Base-by-base conservation (phyloP, 2,329 filamentous ascomycete species). In the Corynespora cassiicola region DNA sequence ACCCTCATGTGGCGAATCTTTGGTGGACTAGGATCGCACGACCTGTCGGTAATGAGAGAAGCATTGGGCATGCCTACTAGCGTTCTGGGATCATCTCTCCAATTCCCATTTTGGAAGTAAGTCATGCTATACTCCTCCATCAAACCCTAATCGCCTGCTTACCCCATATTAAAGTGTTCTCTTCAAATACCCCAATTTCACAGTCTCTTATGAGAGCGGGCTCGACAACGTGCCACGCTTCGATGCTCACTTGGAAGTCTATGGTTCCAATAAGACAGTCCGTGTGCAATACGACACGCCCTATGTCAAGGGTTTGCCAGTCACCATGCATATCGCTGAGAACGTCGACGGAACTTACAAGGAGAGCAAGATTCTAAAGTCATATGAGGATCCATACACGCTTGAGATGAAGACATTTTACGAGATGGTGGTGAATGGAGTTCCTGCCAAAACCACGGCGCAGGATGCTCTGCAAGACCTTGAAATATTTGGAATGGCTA, bases 191-290 rank as follows among this genome's bases (percentile, higher is more conserved):
- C n/a, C 25, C 4, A 27, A 22, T 3, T 85, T 82, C 40, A 67
- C 76, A 0, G 71, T 82, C 2, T 71, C 74, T 0, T 85, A 83
- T 47, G 81, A 85, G 46, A 75, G 74, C 0, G 81, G 81, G 0
- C 67, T 82, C 15, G 74, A 79, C 46, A 52, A 58, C 0, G 72
- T 85, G 1, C 77, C 80, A 0, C 51, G 63, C 0, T 81, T 81
- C 32, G 78, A 81, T 36, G 75, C 78, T 0, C 70, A 75, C 27
- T 56, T 81, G 6, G 75, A 75, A 3, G 67, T 85, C 0, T 84
- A 81, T 46, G 74, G 74, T 0, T 56, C 68, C 11, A 65, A 72
- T 6, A 85, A 84, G 63, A 75, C 74, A 0, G 75, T 85, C 0
- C 71, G 66, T 1, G 68, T 85, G 8, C 55, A 76, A 22, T 82